Conservation (phyloP, 2,329 filamentous ascomycete species). For the Alternaria ethzedia region DNA sequence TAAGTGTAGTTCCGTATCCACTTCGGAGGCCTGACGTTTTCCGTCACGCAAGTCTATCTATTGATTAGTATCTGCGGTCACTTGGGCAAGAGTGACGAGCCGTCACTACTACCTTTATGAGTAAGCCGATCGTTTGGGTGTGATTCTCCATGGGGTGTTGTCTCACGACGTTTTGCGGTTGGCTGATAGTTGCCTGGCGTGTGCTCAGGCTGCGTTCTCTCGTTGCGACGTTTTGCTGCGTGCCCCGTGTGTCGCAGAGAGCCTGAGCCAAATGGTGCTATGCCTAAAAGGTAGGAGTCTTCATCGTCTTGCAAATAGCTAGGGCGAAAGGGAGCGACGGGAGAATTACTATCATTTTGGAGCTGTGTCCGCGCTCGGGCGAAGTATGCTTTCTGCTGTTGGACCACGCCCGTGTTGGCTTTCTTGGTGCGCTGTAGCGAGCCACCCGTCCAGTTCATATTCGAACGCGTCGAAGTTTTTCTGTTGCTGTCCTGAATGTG, state of each 20-base stretch:
- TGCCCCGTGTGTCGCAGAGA: conserved; percentile 18
- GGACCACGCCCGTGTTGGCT: conserved; percentile 43
- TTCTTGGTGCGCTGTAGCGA: conserved; percentile 49
- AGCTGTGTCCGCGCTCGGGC: conserved; percentile 48
- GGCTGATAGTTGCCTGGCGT: background rate
- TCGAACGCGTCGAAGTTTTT: background rate
- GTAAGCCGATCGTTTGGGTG: background rate
- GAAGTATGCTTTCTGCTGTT: conserved; percentile 56
- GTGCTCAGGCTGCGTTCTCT: background rate
- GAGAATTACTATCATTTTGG: conserved; percentile 25
- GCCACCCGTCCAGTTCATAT: conserved; percentile 60
- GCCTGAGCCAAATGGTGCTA: conserved; percentile 11
- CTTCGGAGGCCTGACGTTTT: conserved; percentile 9
- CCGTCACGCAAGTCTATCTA: conserved; percentile 6
- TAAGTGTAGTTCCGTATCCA: conserved; percentile 21
- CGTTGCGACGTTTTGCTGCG: conserved; percentile 1
- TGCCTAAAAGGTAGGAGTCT: background rate
- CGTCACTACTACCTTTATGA: background rate
- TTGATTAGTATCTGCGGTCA: background rate
- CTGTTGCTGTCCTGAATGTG: background rate
- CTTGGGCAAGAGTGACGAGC: background rate
- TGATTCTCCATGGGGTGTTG: background rate
- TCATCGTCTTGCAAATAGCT: conserved; percentile 27
- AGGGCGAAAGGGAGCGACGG: conserved; percentile 29
- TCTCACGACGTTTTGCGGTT: background rate